phyloP scores from a whole-genome alignment of 768 basidiomycete genomes.

The Phanerodontia chrysosporium region DNA sequence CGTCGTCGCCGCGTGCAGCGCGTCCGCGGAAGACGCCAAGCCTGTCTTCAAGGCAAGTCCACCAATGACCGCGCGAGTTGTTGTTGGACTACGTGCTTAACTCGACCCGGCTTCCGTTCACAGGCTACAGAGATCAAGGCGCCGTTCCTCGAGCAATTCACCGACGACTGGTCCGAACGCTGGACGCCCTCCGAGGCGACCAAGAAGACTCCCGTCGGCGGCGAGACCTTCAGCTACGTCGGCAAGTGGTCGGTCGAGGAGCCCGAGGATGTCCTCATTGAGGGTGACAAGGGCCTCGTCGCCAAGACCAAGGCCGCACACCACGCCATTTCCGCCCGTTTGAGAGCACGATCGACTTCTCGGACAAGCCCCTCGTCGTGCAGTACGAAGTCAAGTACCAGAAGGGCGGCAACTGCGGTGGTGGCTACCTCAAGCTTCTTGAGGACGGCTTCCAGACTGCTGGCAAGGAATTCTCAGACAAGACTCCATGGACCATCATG shows the following conservation, averaged over 20 bases:
- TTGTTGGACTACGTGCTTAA: conserved; percentile 7
- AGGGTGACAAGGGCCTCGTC: conserved; percentile 88
- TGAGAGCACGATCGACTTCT: conserved; percentile 70
- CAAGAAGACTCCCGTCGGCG: conserved; percentile 94
- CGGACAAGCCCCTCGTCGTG: conserved; percentile 82
- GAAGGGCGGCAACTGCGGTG: conserved; percentile 98
- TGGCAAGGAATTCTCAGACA: conserved; percentile 90
- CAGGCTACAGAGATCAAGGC: conserved; percentile 79
- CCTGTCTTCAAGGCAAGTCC: conserved; percentile 63
- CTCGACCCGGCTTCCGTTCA: not conserved
- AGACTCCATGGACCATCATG: conserved; percentile 94
- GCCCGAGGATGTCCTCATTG: conserved; percentile 67
- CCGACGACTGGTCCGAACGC: conserved; percentile 80
- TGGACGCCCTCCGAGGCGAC: conserved; percentile 98
- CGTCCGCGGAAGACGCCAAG: conserved; percentile 55
- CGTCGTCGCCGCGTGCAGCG: conserved; percentile 62
- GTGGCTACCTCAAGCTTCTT: conserved; percentile 96
- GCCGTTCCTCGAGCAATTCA: conserved; percentile 96
- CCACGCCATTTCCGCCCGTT: conserved; percentile 98
- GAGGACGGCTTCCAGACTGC: conserved; percentile 92
- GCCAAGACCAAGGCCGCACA: conserved; percentile 97
- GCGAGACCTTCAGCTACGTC: conserved; percentile 96
- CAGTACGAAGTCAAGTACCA: conserved; percentile 99
- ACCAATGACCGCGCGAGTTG: not conserved
- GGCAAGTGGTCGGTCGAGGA: conserved; percentile 97